Conservation (phyloP, 139 green algal genomes). For the Coelastrella sp. region DNA sequence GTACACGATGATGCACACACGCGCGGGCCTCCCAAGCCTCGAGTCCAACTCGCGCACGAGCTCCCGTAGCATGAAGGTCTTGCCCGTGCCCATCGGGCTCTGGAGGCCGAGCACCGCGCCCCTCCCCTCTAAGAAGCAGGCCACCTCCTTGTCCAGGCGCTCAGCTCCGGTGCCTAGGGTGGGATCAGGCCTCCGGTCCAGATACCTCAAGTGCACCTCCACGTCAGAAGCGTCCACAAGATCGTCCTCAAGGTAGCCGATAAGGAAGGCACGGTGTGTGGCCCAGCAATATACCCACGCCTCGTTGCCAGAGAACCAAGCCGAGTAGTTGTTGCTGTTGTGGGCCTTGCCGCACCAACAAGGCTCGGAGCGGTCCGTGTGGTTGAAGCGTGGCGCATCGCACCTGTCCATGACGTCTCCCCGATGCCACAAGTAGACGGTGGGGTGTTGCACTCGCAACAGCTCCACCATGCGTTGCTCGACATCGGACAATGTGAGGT, state of each 20-base stretch:
- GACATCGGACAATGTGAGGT: no score
- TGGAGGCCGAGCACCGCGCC: background rate
- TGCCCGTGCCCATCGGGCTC: background rate
- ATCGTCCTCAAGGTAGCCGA: background rate
- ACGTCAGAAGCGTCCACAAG: background rate
- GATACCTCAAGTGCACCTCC: constrained; percentile 4
- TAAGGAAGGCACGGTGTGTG: background rate
- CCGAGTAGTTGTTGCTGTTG: no score
- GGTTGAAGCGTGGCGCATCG: no score
- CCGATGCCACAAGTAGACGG: no score
- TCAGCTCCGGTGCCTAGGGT: background rate
- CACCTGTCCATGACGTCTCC: no score
- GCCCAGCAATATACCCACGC: background rate
- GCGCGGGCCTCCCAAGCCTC: background rate
- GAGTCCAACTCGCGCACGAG: background rate
- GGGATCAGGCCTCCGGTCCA: background rate
- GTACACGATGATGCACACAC: background rate
- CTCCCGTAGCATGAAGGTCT: background rate
- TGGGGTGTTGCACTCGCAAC: no score
- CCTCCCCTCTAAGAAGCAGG: background rate
- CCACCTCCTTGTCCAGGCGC: background rate
- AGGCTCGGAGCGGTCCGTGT: no score
- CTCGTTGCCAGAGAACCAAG: no score
- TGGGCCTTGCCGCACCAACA: no score
- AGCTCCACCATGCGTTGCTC: no score